Conservation (phyloP, 2,329 filamentous ascomycete genomes). For the Laburnicola sp. region DNA sequence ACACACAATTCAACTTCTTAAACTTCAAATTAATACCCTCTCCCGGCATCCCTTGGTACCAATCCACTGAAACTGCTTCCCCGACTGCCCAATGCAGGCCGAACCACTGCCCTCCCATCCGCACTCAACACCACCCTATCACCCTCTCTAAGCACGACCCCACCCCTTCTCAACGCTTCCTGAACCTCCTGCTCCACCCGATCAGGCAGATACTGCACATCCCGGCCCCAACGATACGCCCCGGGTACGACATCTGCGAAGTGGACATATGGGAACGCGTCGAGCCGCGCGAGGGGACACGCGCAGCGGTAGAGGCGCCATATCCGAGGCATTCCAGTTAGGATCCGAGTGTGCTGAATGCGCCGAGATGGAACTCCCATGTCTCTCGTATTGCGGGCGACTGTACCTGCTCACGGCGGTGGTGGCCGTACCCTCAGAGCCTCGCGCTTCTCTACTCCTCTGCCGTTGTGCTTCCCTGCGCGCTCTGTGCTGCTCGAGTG, state of each 20-base stretch:
- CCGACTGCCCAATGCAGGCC: background rate
- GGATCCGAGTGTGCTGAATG: slow-evolving; percentile 8
- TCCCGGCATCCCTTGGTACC: slow-evolving; percentile 1
- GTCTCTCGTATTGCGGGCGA: background rate
- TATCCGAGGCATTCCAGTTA: slow-evolving; percentile 3
- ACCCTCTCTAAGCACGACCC: background rate
- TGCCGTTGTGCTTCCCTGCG: background rate
- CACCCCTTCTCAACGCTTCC: background rate
- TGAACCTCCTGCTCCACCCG: background rate
- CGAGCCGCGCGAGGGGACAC: background rate
- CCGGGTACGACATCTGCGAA: slow-evolving; percentile 10
- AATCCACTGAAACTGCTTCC: background rate
- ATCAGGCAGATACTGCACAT: background rate
- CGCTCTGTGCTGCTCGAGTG: background rate
- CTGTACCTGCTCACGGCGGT: background rate
- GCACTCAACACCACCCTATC: background rate
- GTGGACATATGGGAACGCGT: slow-evolving; percentile 4
- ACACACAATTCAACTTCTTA: too few relatives aligned
- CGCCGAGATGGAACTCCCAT: background rate
- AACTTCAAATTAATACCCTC: too few relatives aligned
- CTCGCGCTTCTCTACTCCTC: background rate
- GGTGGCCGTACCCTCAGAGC: slow-evolving; percentile 1
- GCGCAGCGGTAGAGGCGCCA: slow-evolving; percentile 8
- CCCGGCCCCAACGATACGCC: background rate
- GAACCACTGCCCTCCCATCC: slow-evolving; percentile 1